Evolutionary conservation across 306 rosid species (phyloP).

Genomic region (Dryas octopetala): DNA sequence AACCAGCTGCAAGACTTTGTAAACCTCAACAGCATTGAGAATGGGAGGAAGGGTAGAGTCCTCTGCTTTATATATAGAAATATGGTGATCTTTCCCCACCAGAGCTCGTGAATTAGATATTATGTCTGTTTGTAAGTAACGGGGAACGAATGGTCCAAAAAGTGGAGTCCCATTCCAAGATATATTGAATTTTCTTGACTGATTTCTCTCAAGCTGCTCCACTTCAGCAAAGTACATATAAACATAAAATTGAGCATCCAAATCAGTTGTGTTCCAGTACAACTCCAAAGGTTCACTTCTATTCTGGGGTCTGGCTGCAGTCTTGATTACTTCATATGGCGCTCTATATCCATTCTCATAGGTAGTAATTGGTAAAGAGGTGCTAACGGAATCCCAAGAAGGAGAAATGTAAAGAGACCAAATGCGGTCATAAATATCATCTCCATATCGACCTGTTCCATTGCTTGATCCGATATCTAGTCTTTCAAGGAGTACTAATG

Average conservation of each 20-base stretch:
- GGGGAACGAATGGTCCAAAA: conserved; percentile 40
- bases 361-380: conserved; percentile 32
- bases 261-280: conserved; percentile 45
- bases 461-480: conserved; percentile 44
- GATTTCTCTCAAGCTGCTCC: conserved; percentile 40
- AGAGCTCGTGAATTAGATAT: conserved; percentile 38
- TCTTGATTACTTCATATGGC: conserved; percentile 55
- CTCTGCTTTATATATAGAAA: conserved; percentile 44
- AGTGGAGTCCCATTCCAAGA: conserved; percentile 62
- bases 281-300: conserved; percentile 39
- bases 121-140: conserved; percentile 33
- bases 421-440: conserved; percentile 58
- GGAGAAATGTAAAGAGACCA: conserved; percentile 42
- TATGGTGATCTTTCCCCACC: conserved; percentile 57
- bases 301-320: conserved; percentile 46
- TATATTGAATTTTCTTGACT: conserved; percentile 50
- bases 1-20: conserved; percentile 31
- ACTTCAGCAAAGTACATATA: conserved; percentile 59
- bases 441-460: conserved; percentile 53
- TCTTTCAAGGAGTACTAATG: conserved; percentile 53
- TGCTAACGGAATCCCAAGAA: conserved; percentile 45
- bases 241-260: conserved; percentile 41
- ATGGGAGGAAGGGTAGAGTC: conserved; percentile 62
- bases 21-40: conserved; percentile 66
- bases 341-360: conserved; percentile 45